Evolutionary conservation across 441 rosid genomes (phyloP).

Genomic region (Bocquillonia castaneifolia): DNA sequence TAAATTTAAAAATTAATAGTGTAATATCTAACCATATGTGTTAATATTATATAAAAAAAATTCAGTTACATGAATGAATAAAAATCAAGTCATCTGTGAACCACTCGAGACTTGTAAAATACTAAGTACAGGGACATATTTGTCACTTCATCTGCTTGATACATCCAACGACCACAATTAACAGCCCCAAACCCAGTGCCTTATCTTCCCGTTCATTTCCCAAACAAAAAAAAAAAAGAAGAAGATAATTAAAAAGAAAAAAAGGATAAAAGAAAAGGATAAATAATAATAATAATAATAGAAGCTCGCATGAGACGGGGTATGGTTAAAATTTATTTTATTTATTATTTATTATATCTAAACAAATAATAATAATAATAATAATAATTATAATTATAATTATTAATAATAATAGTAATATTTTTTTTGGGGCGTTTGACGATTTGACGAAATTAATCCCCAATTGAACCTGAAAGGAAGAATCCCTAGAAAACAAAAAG

Average conservation of each 20-base stretch:
- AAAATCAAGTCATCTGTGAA: too few relatives aligned
- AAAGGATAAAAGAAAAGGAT: not conserved
- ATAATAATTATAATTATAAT: too few relatives aligned
- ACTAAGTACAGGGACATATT: not conserved
- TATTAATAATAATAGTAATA: not conserved
- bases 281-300: not conserved
- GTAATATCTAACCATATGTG: too few relatives aligned
- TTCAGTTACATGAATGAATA: too few relatives aligned
- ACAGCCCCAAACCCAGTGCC: not conserved
- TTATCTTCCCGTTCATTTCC: not conserved
- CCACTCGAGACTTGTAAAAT: too few relatives aligned
- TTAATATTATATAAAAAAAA: too few relatives aligned
- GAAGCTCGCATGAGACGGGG: not conserved
- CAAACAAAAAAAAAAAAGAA: not conserved
- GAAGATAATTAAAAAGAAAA: too few relatives aligned
- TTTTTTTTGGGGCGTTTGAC: conserved; percentile 5
- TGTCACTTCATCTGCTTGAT: not conserved
- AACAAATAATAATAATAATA: not conserved
- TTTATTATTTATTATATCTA: not conserved
- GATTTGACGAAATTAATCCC: conserved; percentile 24
- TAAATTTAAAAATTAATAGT: too few relatives aligned
- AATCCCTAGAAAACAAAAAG: not conserved
- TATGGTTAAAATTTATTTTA: too few relatives aligned
- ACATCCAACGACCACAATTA: conserved; percentile 6
- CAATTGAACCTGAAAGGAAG: conserved; percentile 14